phyloP scores from a whole-genome alignment of 2,329 filamentous ascomycete genomes.

The Aquanectria penicillioides region DNA sequence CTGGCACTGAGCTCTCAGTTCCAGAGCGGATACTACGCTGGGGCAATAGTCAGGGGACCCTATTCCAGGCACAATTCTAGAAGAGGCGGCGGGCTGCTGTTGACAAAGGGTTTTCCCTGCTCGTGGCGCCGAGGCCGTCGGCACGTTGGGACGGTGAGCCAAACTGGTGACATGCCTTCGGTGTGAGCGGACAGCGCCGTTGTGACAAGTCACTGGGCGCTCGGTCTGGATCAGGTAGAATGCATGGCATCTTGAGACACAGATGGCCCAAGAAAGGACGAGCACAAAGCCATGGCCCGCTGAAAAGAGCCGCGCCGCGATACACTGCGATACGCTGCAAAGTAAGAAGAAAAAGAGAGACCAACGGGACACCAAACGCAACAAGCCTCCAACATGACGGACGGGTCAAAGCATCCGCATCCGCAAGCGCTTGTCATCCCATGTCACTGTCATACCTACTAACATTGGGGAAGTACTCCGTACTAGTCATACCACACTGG shows the following conservation, averaged over 20 bases:
- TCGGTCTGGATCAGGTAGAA: slow-evolving; percentile 10
- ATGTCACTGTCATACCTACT: slow-evolving; percentile 43
- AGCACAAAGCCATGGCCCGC: neutral
- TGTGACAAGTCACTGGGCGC: slow-evolving; percentile 23
- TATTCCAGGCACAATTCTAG: slow-evolving; percentile 42
- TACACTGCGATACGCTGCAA: neutral
- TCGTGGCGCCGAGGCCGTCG: neutral
- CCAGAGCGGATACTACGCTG: too few relatives aligned
- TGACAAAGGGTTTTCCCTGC: too few relatives aligned
- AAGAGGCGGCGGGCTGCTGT: slow-evolving; percentile 30
- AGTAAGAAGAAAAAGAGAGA: neutral
- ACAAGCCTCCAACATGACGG: slow-evolving; percentile 25
- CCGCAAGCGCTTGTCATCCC: slow-evolving; percentile 36
- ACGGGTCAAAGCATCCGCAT: slow-evolving; percentile 17
- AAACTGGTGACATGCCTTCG: slow-evolving; percentile 13
- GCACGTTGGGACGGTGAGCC: slow-evolving; percentile 1
- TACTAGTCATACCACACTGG: slow-evolving; percentile 1
- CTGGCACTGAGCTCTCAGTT: slow-evolving; percentile 31
- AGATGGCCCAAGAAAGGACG: neutral
- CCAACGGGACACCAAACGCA: neutral
- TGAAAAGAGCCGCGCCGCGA: neutral
- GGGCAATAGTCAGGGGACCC: slow-evolving; percentile 30
- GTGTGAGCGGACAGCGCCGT: slow-evolving; percentile 20
- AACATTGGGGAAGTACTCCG: neutral
- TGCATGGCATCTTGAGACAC: neutral